phyloP scores from a whole-genome alignment of 345 rosid species.

The Geranium brycei region DNA sequence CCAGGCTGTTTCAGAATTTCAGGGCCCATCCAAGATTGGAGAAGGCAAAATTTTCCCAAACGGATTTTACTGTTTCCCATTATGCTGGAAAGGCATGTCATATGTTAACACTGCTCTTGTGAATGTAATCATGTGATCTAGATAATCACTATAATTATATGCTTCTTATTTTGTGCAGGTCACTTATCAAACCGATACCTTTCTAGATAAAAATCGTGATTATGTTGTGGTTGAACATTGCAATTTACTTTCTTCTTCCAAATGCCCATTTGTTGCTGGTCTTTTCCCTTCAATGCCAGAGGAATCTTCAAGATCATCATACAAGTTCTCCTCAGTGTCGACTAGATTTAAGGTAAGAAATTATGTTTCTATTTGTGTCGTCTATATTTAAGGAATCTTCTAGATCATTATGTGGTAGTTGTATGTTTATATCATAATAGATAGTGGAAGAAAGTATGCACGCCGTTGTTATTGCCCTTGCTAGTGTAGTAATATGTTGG shows the following conservation, averaged over 20 bases:
- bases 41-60: constrained; percentile 83
- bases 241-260: constrained; percentile 80
- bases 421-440: background rate
- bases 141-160: constrained; percentile 3
- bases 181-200: constrained; percentile 74
- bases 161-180: constrained; percentile 42
- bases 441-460: background rate
- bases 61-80: constrained; percentile 80
- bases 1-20: constrained; percentile 73
- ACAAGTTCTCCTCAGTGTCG: constrained; percentile 93
- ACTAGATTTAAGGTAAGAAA: constrained; percentile 74
- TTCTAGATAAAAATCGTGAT: constrained; percentile 93
- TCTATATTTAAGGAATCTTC: too few species aligned
- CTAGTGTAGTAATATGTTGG: too few species aligned
- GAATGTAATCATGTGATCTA: constrained; percentile 4
- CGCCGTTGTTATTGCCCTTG: background rate
- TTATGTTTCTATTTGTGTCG: background rate
- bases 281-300: constrained; percentile 55
- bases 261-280: constrained; percentile 65
- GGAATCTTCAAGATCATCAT: constrained; percentile 81
- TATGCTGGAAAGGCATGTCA: constrained; percentile 97
- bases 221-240: constrained; percentile 89
- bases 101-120: constrained; percentile 8
- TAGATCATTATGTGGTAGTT: too few species aligned
- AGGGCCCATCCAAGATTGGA: constrained; percentile 59